Base-by-base conservation (phyloP, 139 green algal species). In the Chlorella sp. region DNA sequence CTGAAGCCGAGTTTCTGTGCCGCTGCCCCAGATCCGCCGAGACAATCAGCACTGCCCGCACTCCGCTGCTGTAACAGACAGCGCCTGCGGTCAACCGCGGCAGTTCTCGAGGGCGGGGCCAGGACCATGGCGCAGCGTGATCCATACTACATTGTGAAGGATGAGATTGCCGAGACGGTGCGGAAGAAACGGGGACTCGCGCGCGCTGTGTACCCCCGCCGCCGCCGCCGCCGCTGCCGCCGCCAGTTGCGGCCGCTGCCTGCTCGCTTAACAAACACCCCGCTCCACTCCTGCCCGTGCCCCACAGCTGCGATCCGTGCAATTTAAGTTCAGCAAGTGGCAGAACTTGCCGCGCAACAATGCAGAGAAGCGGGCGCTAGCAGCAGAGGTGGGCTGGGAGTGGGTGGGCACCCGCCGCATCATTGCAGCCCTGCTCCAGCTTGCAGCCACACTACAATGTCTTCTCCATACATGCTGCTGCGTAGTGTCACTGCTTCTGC, bases 81-180 rank as follows among this genome's bases (percentile, higher is more conserved):
- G n/a, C n/a, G n/a, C 48, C 48, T 57, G 48, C 48, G 48, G 48
- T 57, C 48, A 57, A 57, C 48, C 48, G 48, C 5, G 48, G 48
- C 48, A 57, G n/a, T 57, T 57, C 48, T 57, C 64, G 11, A 71
- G 64, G 21, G 21, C 64, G 21, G 64, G 64, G 64, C 64, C 60
- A 18, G 15, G n/a, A n/a, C n/a, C 57, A 90, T 90, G 81, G 82
- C 81, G 71, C 60, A 64, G 30, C 75, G 69, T 1, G 91, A 93
- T 64, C 91, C 91, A 2, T 93, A 84, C 71, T 93, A 89, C 79
- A 86, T 93, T 11, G 91, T 93, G 11, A 84, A 89, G 64, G 83
- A 90, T 9, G 91, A 93, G 26, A 85, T 92, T 14, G 60, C 78
- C 30, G 91, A 92, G 11, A 92, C 91, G 81, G 91, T 93, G 77